Evolutionary conservation across 768 basidiomycete genomes (phyloP).

Genomic region (Xerocomus spinulosus): DNA sequence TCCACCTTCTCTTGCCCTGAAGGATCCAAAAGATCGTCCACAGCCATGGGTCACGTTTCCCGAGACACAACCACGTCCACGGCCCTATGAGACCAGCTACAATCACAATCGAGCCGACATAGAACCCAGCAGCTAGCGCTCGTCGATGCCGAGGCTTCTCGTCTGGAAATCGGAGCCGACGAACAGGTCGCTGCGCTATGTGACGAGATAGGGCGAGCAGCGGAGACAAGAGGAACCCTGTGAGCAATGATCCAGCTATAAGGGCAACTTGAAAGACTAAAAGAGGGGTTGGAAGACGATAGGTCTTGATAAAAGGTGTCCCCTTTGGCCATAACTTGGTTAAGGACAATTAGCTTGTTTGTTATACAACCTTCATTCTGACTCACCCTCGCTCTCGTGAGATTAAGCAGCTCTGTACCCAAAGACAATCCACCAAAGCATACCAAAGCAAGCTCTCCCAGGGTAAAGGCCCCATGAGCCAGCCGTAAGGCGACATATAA

Average conservation of each 20-base stretch:
- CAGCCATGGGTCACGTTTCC: conserved; percentile 78
- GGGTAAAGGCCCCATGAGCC: conserved; percentile 90
- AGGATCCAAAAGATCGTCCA: conserved; percentile 79
- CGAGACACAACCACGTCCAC: conserved; percentile 90
- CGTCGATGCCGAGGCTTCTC: conserved; percentile 81
- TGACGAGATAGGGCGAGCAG: conserved; percentile 88
- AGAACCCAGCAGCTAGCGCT: conserved; percentile 81
- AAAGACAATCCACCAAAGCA: conserved; percentile 85
- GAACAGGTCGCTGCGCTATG: conserved; percentile 81
- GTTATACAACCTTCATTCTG: background rate
- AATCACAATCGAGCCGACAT: conserved; percentile 68
- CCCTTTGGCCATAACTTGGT: conserved; percentile 72
- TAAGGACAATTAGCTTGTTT: conserved; percentile 1
- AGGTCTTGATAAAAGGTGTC: conserved; percentile 85
- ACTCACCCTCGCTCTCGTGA: conserved; percentile 79
- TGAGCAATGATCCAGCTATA: conserved; percentile 85
- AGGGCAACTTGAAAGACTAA: conserved; percentile 89
- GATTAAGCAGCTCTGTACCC: conserved; percentile 78
- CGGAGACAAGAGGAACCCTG: conserved; percentile 93
- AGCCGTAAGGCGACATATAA: conserved; percentile 86
- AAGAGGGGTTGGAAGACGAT: conserved; percentile 87
- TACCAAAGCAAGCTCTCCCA: conserved; percentile 89
- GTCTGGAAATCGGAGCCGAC: conserved; percentile 74
- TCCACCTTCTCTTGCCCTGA: conserved; percentile 74
- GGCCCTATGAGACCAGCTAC: conserved; percentile 80